Evolutionary conservation across 306 rosid genomes (phyloP).

Genomic region (Ormosia semicastrata): DNA sequence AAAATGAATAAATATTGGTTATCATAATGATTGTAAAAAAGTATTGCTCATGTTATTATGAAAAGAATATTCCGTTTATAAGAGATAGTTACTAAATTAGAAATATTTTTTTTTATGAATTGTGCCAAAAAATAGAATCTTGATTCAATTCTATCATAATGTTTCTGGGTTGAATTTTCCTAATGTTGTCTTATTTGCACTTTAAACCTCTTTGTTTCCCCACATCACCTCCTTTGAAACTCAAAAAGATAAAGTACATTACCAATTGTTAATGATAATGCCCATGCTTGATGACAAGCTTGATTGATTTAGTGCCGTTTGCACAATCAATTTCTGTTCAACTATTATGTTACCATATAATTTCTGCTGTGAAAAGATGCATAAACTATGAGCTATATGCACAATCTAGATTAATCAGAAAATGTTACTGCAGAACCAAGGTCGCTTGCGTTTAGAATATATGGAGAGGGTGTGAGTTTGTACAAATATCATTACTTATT

Average conservation of each 20-base stretch:
- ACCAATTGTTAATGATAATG: background rate
- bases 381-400: no score
- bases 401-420: no score
- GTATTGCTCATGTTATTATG: background rate
- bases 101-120: background rate
- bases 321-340: background rate
- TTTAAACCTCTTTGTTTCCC: background rate
- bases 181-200: background rate
- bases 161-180: background rate
- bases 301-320: background rate
- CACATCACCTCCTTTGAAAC: background rate
- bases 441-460: no score
- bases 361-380: no score
- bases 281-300: background rate
- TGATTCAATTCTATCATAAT: background rate
- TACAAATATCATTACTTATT: no score
- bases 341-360: no score
- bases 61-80: background rate
- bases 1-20: background rate
- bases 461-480: no score
- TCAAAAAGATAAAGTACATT: background rate
- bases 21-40: background rate
- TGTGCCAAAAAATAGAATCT: background rate
- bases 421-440: no score
- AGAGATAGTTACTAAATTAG: background rate